Evolutionary conservation across 2,329 filamentous ascomycete genomes (phyloP).

Genomic region (Phaeomoniella chlamydospora): DNA sequence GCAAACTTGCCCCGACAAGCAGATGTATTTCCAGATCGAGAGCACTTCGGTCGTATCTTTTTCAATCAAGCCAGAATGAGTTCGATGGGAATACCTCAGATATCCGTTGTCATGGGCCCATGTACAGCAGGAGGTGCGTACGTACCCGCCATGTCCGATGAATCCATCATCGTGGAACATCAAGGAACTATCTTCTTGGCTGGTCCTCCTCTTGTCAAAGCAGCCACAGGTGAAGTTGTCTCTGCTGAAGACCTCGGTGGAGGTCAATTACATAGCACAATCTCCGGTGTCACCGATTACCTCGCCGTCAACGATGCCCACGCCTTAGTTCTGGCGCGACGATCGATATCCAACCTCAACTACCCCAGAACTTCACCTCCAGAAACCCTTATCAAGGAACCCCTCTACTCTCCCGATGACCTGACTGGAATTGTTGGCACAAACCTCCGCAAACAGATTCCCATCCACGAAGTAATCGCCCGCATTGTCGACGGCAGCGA

Average conservation of each 20-base stretch:
- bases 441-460: constrained; percentile 73
- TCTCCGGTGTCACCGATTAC: constrained; percentile 90
- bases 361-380: constrained; percentile 46
- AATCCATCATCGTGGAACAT: constrained; percentile 88
- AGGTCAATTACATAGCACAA: constrained; percentile 74
- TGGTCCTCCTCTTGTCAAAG: constrained; percentile 86
- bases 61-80: constrained; percentile 97
- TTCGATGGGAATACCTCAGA: constrained; percentile 73
- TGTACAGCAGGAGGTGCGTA: constrained; percentile 95
- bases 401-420: constrained; percentile 65
- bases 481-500: constrained; percentile 81
- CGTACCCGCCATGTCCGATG: constrained; percentile 93
- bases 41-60: constrained; percentile 95
- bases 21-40: constrained; percentile 86
- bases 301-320: constrained; percentile 89
- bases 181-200: constrained; percentile 98
- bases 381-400: constrained; percentile 46
- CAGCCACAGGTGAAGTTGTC: constrained; percentile 85
- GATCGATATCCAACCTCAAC: constrained; percentile 79
- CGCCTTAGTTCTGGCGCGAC: constrained; percentile 68
- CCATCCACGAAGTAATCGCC: constrained; percentile 80
- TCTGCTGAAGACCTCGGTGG: constrained; percentile 83
- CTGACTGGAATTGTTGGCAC: constrained; percentile 79
- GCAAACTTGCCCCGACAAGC: constrained; percentile 91
- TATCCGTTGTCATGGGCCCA: constrained; percentile 91